Evolutionary conservation across 73 alveolate species (phyloP).

Genomic region (Paramecium sonneborni): DNA sequence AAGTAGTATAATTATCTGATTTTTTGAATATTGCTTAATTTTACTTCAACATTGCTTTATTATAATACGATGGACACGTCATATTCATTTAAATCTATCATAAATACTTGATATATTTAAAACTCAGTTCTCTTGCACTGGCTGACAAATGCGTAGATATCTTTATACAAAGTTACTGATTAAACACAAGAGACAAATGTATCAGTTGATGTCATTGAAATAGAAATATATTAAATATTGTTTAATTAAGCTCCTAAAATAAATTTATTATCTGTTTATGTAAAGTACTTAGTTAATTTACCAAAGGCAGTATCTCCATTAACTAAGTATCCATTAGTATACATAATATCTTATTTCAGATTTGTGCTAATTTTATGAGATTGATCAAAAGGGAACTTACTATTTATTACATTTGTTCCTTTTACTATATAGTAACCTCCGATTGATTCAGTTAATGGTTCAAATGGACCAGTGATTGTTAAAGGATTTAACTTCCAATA

Average conservation of each 20-base stretch:
- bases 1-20: not conserved
- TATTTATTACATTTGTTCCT: not conserved
- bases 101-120: not conserved
- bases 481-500: not conserved
- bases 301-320: not conserved
- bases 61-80: not conserved
- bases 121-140: not conserved
- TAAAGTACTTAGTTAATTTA: not conserved
- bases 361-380: not conserved
- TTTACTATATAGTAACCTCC: not conserved
- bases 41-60: not conserved
- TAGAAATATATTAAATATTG: not conserved
- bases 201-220: not conserved
- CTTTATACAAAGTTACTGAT: not conserved
- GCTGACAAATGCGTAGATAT: not conserved
- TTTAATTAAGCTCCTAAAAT: not conserved
- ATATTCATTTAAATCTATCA: not conserved
- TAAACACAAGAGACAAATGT: not conserved
- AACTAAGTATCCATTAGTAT: not conserved
- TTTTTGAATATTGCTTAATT: not conserved
- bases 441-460: not conserved
- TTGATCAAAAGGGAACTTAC: not conserved
- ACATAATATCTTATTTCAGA: not conserved
- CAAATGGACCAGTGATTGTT: not conserved
- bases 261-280: not conserved